Evolutionary conservation across 2,329 filamentous ascomycete genomes (phyloP).

Genomic region (Berkeleyomyces basicola): DNA sequence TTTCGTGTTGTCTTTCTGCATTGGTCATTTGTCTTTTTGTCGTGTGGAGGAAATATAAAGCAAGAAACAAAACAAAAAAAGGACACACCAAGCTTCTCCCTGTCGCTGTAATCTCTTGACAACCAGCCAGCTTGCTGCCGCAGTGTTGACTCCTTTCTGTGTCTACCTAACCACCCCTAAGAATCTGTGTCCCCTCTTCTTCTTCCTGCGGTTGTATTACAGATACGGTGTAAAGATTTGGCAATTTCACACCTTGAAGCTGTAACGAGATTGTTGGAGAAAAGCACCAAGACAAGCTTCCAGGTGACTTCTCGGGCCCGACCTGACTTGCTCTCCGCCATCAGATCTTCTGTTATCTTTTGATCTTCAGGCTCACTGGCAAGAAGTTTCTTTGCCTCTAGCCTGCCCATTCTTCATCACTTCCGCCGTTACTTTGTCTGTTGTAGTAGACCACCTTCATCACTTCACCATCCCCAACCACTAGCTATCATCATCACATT

Average conservation of each 20-base stretch:
- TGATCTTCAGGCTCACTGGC: neutral
- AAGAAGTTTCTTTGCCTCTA: neutral
- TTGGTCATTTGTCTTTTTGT: neutral
- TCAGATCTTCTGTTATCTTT: neutral
- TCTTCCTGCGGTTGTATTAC: neutral
- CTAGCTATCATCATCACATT: neutral
- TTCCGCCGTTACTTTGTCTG: neutral
- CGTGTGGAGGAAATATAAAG: constrained; percentile 3
- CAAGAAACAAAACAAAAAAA: neutral
- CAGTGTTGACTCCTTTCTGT: neutral
- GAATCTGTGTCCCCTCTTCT: neutral
- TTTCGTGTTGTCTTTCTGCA: constrained; percentile 5
- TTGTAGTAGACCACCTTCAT: neutral
- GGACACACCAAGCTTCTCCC: constrained; percentile 4
- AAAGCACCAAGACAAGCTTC: neutral
- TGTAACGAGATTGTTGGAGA: neutral
- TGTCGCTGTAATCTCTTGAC: constrained; percentile 1
- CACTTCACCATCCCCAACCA: neutral
- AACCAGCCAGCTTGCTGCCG: neutral
- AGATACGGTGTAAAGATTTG: neutral
- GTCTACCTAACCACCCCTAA: neutral
- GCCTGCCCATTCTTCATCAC: neutral
- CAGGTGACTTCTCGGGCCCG: neutral
- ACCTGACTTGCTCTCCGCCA: neutral
- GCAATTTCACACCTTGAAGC: neutral